These are phyloP conservation scores for Xylogone sp. DNA, from an alignment of 2,329 filamentous ascomycete genomes.

Conservation along the genomic window DNA sequence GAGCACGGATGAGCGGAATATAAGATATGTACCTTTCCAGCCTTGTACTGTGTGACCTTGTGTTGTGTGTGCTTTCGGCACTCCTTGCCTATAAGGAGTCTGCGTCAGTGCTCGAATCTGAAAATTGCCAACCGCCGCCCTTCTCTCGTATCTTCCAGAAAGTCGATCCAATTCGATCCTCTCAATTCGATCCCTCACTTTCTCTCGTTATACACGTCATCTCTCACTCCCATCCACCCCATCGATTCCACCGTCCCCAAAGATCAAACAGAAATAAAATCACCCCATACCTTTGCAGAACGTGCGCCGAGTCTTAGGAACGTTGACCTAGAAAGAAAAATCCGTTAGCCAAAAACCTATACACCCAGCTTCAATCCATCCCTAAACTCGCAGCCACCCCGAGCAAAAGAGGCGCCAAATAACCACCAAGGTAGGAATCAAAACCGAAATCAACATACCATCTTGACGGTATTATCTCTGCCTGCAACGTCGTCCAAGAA, in stretches of 20 bases:
- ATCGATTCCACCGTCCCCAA: not conserved
- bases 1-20: no score
- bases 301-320: constrained; percentile 95
- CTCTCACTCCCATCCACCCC: not conserved
- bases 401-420: no score
- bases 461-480: constrained; percentile 16
- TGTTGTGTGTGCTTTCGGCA: constrained; percentile 90
- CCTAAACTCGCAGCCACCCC: no score
- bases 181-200: no score
- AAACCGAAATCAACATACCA: constrained; percentile 13
- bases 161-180: no score
- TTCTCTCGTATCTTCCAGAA: not conserved
- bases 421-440: not conserved
- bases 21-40: constrained; percentile 67
- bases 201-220: no score
- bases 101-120: not conserved
- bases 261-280: not conserved
- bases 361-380: not conserved
- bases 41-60: constrained; percentile 97
- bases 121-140: not conserved
- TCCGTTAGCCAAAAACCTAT: not conserved
- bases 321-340: constrained; percentile 66
- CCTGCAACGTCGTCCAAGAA: constrained; percentile 9
- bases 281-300: constrained; percentile 83
- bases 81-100: constrained; percentile 59